Evolutionary conservation across 2,329 filamentous ascomycete genomes (phyloP).

Genomic region (Ophiosphaerella herpotricha): DNA sequence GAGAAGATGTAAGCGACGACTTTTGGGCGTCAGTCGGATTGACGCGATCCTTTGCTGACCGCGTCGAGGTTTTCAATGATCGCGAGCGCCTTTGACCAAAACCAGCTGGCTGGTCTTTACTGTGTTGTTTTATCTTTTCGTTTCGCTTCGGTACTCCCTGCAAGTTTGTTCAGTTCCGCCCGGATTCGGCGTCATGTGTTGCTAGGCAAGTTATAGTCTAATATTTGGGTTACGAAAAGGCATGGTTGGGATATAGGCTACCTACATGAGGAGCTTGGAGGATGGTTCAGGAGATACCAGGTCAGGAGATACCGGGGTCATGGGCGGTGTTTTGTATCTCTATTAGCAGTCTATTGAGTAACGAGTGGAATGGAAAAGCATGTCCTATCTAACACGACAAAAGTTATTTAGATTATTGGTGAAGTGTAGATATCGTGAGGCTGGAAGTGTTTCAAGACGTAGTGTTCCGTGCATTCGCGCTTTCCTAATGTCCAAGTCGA

Average conservation of each 20-base stretch:
- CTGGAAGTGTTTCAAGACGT: too few species aligned
- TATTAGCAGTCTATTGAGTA: conserved; percentile 1
- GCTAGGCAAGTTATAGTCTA: too few species aligned
- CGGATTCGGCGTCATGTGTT: not conserved
- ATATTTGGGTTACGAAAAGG: conserved; percentile 8
- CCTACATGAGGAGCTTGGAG: not conserved
- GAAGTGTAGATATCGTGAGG: too few species aligned
- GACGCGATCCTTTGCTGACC: conserved; percentile 39
- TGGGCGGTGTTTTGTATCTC: conserved; percentile 2
- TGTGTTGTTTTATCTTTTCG: not conserved
- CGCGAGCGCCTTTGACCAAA: conserved; percentile 32
- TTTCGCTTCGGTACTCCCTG: not conserved
- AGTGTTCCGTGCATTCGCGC: too few species aligned
- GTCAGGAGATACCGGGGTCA: not conserved
- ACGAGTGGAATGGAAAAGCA: conserved; percentile 8
- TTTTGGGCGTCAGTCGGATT: conserved; percentile 68
- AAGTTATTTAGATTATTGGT: too few species aligned
- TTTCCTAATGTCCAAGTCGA: too few species aligned
- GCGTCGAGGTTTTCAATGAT: conserved; percentile 41
- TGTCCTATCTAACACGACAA: not conserved
- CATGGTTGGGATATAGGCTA: conserved; percentile 2
- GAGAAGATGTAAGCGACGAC: conserved; percentile 79
- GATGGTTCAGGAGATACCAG: not conserved
- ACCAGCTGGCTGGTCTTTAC: conserved; percentile 10
- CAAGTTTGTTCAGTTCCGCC: not conserved